Evolutionary conservation across 371 early-diverging fungal genomes (phyloP).

Genomic region (Circinella umbellata): DNA sequence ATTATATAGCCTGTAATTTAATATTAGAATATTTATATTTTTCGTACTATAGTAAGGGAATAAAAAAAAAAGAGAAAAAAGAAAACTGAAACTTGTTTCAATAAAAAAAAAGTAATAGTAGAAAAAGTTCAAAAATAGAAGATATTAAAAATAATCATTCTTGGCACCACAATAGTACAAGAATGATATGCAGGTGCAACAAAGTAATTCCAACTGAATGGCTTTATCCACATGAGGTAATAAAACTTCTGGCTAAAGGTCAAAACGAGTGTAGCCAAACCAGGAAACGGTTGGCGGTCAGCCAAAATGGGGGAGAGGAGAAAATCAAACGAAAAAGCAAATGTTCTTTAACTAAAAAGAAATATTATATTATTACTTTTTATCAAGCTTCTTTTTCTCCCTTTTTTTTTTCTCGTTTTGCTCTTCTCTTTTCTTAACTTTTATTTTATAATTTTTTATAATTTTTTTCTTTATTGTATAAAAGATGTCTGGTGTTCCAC

Average conservation of each 20-base stretch:
- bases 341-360: too few relatives aligned
- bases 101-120: too few relatives aligned
- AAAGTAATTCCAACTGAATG: background rate
- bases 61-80: too few relatives aligned
- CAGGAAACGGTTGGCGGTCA: constrained; percentile 16
- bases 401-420: too few relatives aligned
- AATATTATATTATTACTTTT: background rate
- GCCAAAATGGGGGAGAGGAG: background rate
- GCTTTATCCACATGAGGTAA: constrained; percentile 13
- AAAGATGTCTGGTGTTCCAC: background rate
- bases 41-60: too few relatives aligned
- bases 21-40: too few relatives aligned
- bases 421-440: background rate
- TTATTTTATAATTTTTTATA: background rate
- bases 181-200: background rate
- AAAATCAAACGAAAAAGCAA: too few relatives aligned
- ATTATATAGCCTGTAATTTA: background rate
- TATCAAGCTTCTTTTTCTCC: background rate
- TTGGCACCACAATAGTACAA: background rate
- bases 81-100: too few relatives aligned
- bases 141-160: background rate
- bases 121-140: too few relatives aligned
- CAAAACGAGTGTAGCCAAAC: constrained; percentile 17
- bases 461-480: background rate
- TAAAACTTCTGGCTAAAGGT: constrained; percentile 8